phyloP scores from a whole-genome alignment of 352 stramenopile genomes.

The Phytopythium cucurbitacearum region DNA sequence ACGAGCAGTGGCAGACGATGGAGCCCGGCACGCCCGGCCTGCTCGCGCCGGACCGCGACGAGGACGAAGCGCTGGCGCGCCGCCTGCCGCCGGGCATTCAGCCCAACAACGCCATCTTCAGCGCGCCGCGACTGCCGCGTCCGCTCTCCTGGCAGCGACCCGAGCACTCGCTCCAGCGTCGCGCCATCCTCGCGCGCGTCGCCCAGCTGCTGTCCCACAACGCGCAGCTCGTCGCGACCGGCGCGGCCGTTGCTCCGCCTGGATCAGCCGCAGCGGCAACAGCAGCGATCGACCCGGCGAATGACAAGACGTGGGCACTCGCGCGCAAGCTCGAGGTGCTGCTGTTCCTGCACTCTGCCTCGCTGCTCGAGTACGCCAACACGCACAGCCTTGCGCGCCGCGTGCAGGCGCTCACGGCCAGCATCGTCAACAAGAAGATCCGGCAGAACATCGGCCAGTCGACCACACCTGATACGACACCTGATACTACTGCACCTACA shows the following conservation, averaged over 20 bases:
- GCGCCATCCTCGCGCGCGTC: slow-evolving; percentile 63
- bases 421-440: slow-evolving; percentile 87
- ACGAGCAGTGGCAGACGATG: slow-evolving; percentile 2
- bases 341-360: slow-evolving; percentile 80
- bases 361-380: slow-evolving; percentile 77
- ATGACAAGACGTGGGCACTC: slow-evolving; percentile 60
- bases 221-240: slow-evolving; percentile 26
- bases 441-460: slow-evolving; percentile 24
- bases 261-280: not conserved
- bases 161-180: slow-evolving; percentile 65
- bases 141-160: slow-evolving; percentile 80
- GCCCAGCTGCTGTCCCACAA: slow-evolving; percentile 58
- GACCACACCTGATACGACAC: not conserved
- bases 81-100: slow-evolving; percentile 55
- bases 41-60: slow-evolving; percentile 3
- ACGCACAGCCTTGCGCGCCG: slow-evolving; percentile 71
- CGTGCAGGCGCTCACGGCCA: slow-evolving; percentile 71
- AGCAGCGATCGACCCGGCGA: slow-evolving; percentile 1
- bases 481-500: not conserved
- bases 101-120: slow-evolving; percentile 77
- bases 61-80: slow-evolving; percentile 14
- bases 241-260: not conserved
- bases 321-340: slow-evolving; percentile 81
- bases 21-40: slow-evolving; percentile 2
- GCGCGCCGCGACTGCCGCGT: slow-evolving; percentile 53